Evolutionary conservation across 2,329 filamentous ascomycete species (phyloP), one percentile per base, ranked within the genome.

Genomic region (Cryphonectria parasitica): DNA sequence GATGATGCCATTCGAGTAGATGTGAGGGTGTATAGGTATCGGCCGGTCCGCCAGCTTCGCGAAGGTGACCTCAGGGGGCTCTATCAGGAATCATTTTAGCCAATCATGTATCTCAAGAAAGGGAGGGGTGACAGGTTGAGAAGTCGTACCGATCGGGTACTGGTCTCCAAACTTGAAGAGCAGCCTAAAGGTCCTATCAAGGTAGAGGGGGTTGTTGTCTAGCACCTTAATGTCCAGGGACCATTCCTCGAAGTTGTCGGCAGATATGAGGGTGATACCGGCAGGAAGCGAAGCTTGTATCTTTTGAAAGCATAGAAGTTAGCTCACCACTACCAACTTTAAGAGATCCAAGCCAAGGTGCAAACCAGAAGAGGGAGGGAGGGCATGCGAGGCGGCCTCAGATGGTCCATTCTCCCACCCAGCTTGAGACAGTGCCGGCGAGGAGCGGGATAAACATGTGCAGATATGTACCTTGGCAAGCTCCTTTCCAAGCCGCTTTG

Each of bases 1-100:
- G 79, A 99, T 99, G 80, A 98, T 97, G 76, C 96, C 96, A 81
- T 99, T 99, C 76, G 92, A 96, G 84, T 99, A 99, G 81, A 99
- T 93, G 83, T 99, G 96, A 3, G 96, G 96, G 78, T 99, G 96
- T 80, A 97, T 95, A 0, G 96, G 96, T 76, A 99, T 95, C 52
- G 87, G 86, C 61, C 89, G 87, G 75, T 87, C 84, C 45, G 88
- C 80, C 67, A 88, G 83, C 76, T 90, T 85, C 69, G 93, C 86
- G 78, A 99, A 99, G 69, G 92, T 92, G 74, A 98, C 96, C 85
- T 99, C 96, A 34, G 96, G 96, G 0, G 96, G 92, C 84, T 98
- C 95, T 97, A 76, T 67, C 39, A 36, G 43, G 13, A 28, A 7
- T 15, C 28, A 19, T 1, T 22, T 36, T 52, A 45, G 13, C 11